Conservation (phyloP, 768 basidiomycete genomes). For the Collybiopsis confluens region DNA sequence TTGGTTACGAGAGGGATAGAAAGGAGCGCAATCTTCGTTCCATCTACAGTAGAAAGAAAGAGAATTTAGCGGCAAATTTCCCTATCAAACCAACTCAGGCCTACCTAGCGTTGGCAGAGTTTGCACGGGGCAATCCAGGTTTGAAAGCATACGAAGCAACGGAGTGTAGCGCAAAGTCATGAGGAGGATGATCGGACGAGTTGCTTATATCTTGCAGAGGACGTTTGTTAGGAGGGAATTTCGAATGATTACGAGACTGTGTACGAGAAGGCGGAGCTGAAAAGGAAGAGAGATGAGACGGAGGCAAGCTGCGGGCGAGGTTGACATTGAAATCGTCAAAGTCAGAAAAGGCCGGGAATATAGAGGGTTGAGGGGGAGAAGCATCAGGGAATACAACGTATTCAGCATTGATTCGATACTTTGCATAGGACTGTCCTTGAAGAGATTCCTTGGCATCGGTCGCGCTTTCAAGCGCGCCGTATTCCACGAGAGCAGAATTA, state of each 20-base stretch:
- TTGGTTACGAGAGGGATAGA: background rate
- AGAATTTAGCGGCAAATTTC: background rate
- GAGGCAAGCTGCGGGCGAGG: background rate
- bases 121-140: conserved; percentile 4
- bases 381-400: conserved; percentile 8
- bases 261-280: conserved; percentile 2
- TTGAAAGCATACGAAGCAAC: conserved; percentile 6
- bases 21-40: background rate
- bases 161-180: conserved; percentile 8
- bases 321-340: conserved; percentile 3
- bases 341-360: background rate
- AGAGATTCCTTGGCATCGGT: conserved; percentile 62
- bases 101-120: conserved; percentile 4
- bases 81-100: background rate
- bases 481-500: conserved; percentile 62
- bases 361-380: background rate
- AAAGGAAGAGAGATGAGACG: background rate
- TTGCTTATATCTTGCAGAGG: conserved; percentile 10
- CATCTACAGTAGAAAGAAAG: background rate
- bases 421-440: conserved; percentile 59
- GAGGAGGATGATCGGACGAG: conserved; percentile 3
- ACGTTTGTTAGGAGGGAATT: background rate
- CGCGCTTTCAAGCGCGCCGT: conserved; percentile 47
- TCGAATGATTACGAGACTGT: conserved; percentile 4
- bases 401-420: conserved; percentile 34